phyloP scores from a whole-genome alignment of 768 basidiomycete species.

The Cubamyces lactineus region DNA sequence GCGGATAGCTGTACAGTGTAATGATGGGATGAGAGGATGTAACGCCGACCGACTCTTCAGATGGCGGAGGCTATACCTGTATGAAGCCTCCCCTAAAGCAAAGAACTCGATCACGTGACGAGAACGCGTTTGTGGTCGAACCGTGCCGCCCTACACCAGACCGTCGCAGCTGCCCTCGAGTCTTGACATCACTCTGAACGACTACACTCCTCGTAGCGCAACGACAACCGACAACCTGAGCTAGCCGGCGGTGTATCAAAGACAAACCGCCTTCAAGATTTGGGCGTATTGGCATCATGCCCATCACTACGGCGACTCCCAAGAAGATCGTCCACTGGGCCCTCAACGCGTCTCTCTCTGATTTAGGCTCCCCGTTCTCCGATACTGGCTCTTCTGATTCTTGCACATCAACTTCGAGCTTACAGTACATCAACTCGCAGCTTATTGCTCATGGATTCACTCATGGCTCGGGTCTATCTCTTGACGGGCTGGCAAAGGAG shows the following conservation, averaged over 20 bases:
- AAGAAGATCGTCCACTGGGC: slow-evolving; percentile 59
- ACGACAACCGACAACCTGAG: not conserved
- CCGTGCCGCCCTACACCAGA: not conserved
- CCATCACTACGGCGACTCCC: slow-evolving; percentile 37
- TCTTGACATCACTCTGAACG: not conserved
- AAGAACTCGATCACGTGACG: slow-evolving; percentile 8
- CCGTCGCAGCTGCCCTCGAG: not conserved
- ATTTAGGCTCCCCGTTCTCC: slow-evolving; percentile 30
- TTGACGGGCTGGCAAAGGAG: slow-evolving; percentile 63
- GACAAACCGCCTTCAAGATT: not conserved
- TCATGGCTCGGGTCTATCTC: slow-evolving; percentile 60
- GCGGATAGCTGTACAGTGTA: no score
- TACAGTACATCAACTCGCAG: slow-evolving; percentile 83
- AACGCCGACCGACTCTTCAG: no score
- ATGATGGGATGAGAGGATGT: no score
- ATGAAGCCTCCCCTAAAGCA: slow-evolving; percentile 4
- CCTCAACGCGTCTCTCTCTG: slow-evolving; percentile 46
- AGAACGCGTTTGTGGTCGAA: slow-evolving; percentile 12
- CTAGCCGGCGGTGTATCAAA: not conserved
- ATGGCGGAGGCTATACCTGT: no score
- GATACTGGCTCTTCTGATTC: slow-evolving; percentile 48
- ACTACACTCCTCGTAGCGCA: not conserved
- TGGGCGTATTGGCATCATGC: not conserved
- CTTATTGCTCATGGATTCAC: slow-evolving; percentile 82
- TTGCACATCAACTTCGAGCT: slow-evolving; percentile 55